Evolutionary conservation across 495 filamentous ascomycete species (phyloP).

Genomic region (Cercophora samala): DNA sequence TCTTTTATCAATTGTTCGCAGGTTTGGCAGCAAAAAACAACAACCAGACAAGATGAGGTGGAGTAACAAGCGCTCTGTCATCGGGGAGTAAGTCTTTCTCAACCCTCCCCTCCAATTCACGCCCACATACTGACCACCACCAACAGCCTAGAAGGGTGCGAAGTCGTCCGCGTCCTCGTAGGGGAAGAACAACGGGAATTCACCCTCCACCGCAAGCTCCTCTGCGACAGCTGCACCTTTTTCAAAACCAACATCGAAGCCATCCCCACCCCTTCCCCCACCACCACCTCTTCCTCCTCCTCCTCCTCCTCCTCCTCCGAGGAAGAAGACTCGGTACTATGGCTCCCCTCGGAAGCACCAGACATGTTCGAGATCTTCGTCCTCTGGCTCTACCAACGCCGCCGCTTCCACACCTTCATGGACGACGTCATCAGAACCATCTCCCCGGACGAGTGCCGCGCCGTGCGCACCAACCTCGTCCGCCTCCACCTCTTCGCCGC

Average conservation of each 20-base stretch:
- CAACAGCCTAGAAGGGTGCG: constrained; percentile 28
- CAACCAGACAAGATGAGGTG: constrained; percentile 23
- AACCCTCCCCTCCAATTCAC: neutral
- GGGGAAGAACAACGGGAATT: constrained; percentile 43
- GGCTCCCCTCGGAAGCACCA: constrained; percentile 41
- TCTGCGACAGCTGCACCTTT: constrained; percentile 38
- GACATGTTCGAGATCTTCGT: constrained; percentile 48
- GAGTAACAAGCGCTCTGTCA: constrained; percentile 16
- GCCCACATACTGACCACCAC: constrained; percentile 6
- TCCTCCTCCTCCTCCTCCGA: constrained; percentile 8
- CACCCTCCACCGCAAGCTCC: constrained; percentile 38
- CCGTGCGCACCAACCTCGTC: constrained; percentile 38
- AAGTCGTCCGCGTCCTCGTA: constrained; percentile 42
- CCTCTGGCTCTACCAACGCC: constrained; percentile 43
- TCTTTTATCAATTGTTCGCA: neutral
- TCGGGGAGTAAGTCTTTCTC: constrained; percentile 22
- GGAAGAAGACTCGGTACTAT: constrained; percentile 31
- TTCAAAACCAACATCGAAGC: constrained; percentile 41
- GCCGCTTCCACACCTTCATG: constrained; percentile 37
- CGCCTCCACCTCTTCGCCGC: constrained; percentile 48
- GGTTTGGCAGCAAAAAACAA: neutral
- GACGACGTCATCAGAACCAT: constrained; percentile 34
- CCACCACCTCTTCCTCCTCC: neutral
- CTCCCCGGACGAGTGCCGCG: constrained; percentile 25
- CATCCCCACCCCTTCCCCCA: constrained; percentile 21